phyloP scores from a whole-genome alignment of 192 early-diverging fungal species.

The Coemansia erecta region DNA sequence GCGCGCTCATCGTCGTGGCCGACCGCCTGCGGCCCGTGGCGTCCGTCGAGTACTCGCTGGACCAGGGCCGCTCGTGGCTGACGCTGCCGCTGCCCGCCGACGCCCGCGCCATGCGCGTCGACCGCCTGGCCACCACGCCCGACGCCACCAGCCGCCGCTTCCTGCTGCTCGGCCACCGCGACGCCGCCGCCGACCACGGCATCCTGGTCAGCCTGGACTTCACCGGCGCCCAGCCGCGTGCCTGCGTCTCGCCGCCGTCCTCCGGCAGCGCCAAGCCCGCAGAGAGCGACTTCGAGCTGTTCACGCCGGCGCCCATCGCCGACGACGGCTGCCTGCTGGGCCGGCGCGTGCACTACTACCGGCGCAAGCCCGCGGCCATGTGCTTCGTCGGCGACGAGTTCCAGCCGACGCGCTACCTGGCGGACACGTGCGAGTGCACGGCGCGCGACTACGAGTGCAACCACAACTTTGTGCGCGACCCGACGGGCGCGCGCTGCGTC shows the following conservation, averaged over 20 bases:
- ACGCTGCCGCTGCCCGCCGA: constrained; percentile 63
- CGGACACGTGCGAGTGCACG: constrained; percentile 71
- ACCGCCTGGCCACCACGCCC: constrained; percentile 64
- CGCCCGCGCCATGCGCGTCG: constrained; percentile 68
- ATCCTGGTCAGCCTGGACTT: constrained; percentile 51
- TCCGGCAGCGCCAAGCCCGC: constrained; percentile 24
- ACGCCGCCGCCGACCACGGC: constrained; percentile 16
- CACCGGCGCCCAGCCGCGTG: constrained; percentile 41
- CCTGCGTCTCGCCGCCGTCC: constrained; percentile 50
- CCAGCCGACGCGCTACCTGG: constrained; percentile 55
- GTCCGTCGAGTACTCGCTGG: constrained; percentile 66
- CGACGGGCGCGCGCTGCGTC: constrained; percentile 55
- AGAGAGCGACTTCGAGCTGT: constrained; percentile 68
- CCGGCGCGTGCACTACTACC: constrained; percentile 66
- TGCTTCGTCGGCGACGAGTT: constrained; percentile 79
- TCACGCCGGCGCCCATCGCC: constrained; percentile 55
- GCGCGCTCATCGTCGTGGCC: constrained; percentile 79
- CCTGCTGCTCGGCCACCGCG: constrained; percentile 67
- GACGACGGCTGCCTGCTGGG: constrained; percentile 65
- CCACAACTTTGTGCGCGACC: constrained; percentile 74
- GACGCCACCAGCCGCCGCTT: constrained; percentile 76
- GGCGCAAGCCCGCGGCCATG: constrained; percentile 61
- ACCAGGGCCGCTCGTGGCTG: constrained; percentile 75
- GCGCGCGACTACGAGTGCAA: constrained; percentile 88
- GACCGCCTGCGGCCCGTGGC: constrained; percentile 71